A percentile compares a stretch with the other conserved stretches of the same genome.
Conservation (phyloP, 1,139 yeast species). For the Geotrichum siamense region DNA sequence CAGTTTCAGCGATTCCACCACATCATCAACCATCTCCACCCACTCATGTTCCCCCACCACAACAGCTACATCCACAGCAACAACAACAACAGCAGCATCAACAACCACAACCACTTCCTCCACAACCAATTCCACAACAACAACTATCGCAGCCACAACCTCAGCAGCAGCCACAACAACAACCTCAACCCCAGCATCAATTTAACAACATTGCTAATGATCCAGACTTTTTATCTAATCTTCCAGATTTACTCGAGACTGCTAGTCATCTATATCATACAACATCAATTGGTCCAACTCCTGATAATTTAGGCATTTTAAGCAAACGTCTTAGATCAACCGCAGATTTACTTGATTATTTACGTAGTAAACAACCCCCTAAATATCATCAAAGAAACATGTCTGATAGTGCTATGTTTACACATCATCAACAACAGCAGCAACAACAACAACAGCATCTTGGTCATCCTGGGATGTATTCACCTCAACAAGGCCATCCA, state of each 20-base stretch:
- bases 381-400: neutral
- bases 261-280: conserved; percentile 15
- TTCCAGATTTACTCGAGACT: conserved; percentile 13
- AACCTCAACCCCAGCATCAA: conserved; percentile 2
- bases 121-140: conserved; percentile 1
- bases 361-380: conserved; percentile 5
- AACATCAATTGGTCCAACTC: conserved; percentile 9
- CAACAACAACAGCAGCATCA: conserved; percentile 1
- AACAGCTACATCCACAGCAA: conserved; percentile 4
- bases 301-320: conserved; percentile 12
- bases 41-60: too few species aligned
- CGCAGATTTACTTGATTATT: conserved; percentile 15
- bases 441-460: conserved; percentile 4
- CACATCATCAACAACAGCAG: conserved; percentile 4
- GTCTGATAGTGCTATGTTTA: neutral
- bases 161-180: conserved; percentile 4
- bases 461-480: conserved; percentile 1
- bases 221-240: conserved; percentile 10
- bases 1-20: conserved; percentile 8
- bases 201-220: conserved; percentile 7
- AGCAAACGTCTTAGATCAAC: conserved; percentile 13
- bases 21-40: neutral
- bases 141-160: conserved; percentile 6
- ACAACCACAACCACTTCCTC: conserved; percentile 5
- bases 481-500: conserved; percentile 4